These are phyloP conservation scores for Blastocystis hominis DNA, from an alignment of 352 stramenopile species.

Conservation along the genomic window DNA sequence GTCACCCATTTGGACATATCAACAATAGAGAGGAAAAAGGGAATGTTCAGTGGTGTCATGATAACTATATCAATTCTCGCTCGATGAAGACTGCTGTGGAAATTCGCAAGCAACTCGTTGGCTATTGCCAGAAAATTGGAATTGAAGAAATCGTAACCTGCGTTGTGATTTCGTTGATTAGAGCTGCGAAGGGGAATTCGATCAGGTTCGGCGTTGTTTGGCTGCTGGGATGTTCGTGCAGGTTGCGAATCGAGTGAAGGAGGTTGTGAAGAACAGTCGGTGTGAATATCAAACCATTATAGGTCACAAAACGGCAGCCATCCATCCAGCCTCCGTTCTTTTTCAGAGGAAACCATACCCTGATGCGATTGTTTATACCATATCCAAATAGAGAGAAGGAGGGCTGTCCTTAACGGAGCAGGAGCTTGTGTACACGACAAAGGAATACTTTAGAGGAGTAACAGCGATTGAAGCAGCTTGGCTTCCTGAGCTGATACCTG, in stretches of 20 bases:
- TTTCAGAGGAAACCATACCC: conserved; percentile 73
- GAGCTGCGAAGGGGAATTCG: conserved; percentile 66
- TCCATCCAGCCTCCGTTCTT: conserved; percentile 75
- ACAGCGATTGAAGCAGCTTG: conserved; percentile 76
- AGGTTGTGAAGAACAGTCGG: conserved; percentile 64
- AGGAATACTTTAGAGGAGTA: conserved; percentile 77
- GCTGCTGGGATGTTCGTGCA: conserved; percentile 77
- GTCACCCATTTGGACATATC: not conserved
- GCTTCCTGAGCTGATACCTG: no score
- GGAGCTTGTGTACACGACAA: conserved; percentile 78
- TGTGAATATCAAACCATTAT: conserved; percentile 71
- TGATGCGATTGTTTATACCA: conserved; percentile 43
- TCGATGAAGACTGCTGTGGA: conserved; percentile 56
- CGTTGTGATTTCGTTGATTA: not conserved
- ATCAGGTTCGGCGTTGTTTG: conserved; percentile 75
- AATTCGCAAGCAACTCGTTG: conserved; percentile 59
- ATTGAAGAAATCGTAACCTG: not conserved
- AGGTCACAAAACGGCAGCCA: conserved; percentile 74
- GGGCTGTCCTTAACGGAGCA: conserved; percentile 77
- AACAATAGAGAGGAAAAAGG: not conserved
- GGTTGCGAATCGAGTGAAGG: conserved; percentile 73
- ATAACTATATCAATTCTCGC: conserved; percentile 58
- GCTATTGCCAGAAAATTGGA: conserved; percentile 28
- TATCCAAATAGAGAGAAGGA: conserved; percentile 56
- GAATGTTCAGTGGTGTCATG: conserved; percentile 58